Percentiles rank a stretch among this genome's conserved stretches.
Evolutionary conservation across 2,329 filamentous ascomycete species (phyloP).

Genomic region (Cladosporium sp.): DNA sequence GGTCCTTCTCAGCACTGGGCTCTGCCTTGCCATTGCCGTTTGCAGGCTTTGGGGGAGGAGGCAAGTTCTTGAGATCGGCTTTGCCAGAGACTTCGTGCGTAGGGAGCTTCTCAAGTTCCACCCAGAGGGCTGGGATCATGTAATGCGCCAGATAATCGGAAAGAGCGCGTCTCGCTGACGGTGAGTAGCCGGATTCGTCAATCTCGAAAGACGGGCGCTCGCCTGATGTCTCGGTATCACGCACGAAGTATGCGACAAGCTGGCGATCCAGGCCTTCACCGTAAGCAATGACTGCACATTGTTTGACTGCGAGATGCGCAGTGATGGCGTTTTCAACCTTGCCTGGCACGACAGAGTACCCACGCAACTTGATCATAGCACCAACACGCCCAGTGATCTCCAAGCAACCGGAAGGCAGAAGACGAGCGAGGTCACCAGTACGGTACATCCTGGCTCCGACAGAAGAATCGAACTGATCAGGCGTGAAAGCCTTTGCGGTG

Average conservation of each 20-base stretch:
- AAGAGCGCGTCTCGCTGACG: conserved; percentile 64
- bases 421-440: conserved; percentile 69
- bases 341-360: conserved; percentile 74
- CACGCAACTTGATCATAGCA: conserved; percentile 78
- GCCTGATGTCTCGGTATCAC: conserved; percentile 59
- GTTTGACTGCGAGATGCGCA: conserved; percentile 67
- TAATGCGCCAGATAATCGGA: conserved; percentile 72
- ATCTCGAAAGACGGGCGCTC: conserved; percentile 65
- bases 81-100: conserved; percentile 80
- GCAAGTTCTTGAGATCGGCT: conserved; percentile 70
- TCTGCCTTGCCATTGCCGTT: conserved; percentile 41
- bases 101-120: conserved; percentile 68
- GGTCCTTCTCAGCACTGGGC: conserved; percentile 54
- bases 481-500: conserved; percentile 69
- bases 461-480: conserved; percentile 60
- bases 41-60: conserved; percentile 57
- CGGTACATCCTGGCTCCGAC: conserved; percentile 68
- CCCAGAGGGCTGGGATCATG: conserved; percentile 80
- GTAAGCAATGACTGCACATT: conserved; percentile 71
- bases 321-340: conserved; percentile 74
- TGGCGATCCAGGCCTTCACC: conserved; percentile 75
- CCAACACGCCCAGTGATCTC: conserved; percentile 76
- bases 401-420: conserved; percentile 66
- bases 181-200: conserved; percentile 70
- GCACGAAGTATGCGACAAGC: conserved; percentile 74